These are phyloP conservation scores for Rhizophlyctis rosea DNA, from an alignment of 192 early-diverging fungal species.

Conservation along the genomic window DNA sequence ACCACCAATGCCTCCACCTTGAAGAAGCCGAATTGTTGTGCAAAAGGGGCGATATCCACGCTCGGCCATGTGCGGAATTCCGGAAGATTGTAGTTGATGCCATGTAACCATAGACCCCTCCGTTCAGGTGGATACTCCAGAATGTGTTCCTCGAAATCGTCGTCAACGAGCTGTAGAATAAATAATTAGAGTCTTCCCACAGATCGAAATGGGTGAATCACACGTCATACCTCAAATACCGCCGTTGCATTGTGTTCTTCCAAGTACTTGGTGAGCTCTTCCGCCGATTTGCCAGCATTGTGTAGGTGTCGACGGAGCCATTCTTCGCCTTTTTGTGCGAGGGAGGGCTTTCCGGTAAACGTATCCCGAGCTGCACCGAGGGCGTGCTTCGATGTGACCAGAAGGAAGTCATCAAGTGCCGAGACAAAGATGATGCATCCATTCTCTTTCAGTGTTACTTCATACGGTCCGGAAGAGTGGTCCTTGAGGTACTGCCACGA, in stretches of 20 bases:
- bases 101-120: conserved; percentile 88
- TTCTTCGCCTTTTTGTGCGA: conserved; percentile 62
- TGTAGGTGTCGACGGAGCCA: conserved; percentile 73
- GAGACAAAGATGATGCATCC: conserved; percentile 91
- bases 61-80: conserved; percentile 71
- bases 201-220: background rate
- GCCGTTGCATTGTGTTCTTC: conserved; percentile 72
- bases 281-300: conserved; percentile 45
- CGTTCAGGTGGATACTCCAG: conserved; percentile 74
- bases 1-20: conserved; percentile 51
- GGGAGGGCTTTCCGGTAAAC: conserved; percentile 33
- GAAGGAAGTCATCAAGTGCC: conserved; percentile 56
- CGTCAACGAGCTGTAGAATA: conserved; percentile 77
- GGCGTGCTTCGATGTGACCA: conserved; percentile 90
- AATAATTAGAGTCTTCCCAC: background rate
- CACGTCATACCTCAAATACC: conserved; percentile 67
- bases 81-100: conserved; percentile 78
- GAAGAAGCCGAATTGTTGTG: conserved; percentile 72
- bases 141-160: conserved; percentile 94
- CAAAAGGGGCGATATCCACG: conserved; percentile 57
- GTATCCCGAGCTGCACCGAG: conserved; percentile 30
- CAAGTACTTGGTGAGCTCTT: conserved; percentile 75
- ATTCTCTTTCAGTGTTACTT: conserved; percentile 94
- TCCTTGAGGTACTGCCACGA: conserved; percentile 51
- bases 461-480: conserved; percentile 79